Base-by-base conservation (phyloP, 805 yeast species). In the Komagataella mondaviorum region DNA sequence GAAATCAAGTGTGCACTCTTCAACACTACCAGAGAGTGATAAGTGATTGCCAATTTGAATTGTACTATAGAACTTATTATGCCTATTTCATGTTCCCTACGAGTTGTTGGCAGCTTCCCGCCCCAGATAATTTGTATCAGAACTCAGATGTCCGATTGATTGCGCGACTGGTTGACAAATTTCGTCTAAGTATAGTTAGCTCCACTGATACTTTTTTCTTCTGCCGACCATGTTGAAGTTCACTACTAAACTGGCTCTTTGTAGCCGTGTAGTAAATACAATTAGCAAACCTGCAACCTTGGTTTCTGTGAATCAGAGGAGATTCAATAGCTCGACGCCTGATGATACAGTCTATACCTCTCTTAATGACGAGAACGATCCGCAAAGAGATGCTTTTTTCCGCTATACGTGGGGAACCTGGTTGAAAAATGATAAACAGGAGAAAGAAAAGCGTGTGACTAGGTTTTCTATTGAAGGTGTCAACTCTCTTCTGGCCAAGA, bases 371-470 rank as follows among this genome's bases (percentile, higher is more conserved):
- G 77, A 78, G 52, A 67, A 72, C 45, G 90, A 85, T 61, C 88
- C 88, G 8, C 69, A 79, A 49, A 75, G 90, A 65, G 77, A 76
- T 52, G 72, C 79, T 46, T 87, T 93, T 61, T 91, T 88, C 72
- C 80, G 85, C 59, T 91, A 89, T 63, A 73, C 93, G 2, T 91
- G 98, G 95, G 99, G 99, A 48, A 77, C 96, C 6, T 91, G 98
- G 98, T 70, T 90, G 59, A 78, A 75, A 55, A 79, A 91, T 62
- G 96, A 93, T 63, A 75, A 73, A 52, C 67, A 66, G 36, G 90
- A 93, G 63, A 85, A 87, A 60, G 79, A 74, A 14, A 80, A 79
- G 57, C 80, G 99, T 67, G 77, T 76, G 52, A 91, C 97, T 18
- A 75, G 73, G 55, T 91, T 91, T 66, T 83, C 93, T 2, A 73